Base-by-base conservation (phyloP, 2,329 filamentous ascomycete genomes). In the Alternaria panax region DNA sequence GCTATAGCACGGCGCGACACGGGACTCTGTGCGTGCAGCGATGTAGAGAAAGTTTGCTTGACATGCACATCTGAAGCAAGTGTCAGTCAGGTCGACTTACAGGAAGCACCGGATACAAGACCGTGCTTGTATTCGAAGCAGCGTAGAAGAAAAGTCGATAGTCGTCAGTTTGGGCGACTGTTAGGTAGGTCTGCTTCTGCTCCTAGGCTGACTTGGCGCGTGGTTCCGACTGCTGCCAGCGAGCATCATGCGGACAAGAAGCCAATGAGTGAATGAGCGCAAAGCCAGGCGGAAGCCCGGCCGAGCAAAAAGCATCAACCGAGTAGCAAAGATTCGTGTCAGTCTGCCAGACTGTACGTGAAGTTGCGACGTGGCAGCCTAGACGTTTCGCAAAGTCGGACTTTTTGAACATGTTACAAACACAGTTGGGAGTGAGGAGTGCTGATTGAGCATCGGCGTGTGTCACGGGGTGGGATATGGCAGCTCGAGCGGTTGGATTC, bases 401-500 rank as follows among this genome's bases (percentile, higher is more conserved):
- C 36, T 32, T 34, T 36, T 22, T 36, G 20, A 14, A 16, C 6
- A 24, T 41, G 38, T 24, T 48, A 36, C 45, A 48, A 2, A 34
- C 3, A 28, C 5, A 24, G 24, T 48, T 16, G 20, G 14, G 16
- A 16, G 24, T 14, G 7, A 48, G 4, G 20, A 9, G 28, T 14
- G 16, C 7, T 48, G 28, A 22, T 43, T 11, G 9, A 27, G 24
- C 41, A 25, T 25, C 22, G 18, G n/a, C 24, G 27, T 43, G 14
- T 34, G 45, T 25, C 45, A 48, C 36, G 14, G 30, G 25, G 45
- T 48, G 30, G 45, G 45, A 48, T 36, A 36, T 48, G 45, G 45
- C 45, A 24, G 32, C 45, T 42, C 54, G 61, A 65, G 52, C 63
- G 56, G 60, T 55, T 59, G 63, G 41, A 58, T 70, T 71, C 70